Percentiles rank a stretch among this genome's conserved stretches.
Evolutionary conservation across 2,329 filamentous ascomycete species (phyloP).

Genomic region (Lecanicillium sp.): DNA sequence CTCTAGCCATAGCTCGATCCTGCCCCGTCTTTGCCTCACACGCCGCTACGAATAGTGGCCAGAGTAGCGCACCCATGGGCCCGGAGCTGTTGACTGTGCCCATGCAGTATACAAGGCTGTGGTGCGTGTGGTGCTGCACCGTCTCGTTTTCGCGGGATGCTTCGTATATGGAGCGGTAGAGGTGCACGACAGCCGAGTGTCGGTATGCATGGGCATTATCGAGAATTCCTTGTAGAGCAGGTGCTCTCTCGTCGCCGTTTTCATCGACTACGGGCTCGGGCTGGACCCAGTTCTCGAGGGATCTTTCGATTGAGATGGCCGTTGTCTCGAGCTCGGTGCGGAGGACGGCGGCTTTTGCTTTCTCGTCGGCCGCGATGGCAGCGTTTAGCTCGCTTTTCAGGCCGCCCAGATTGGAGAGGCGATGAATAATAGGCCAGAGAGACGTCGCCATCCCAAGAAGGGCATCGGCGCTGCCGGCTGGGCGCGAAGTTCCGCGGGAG

Average conservation of each 20-base stretch:
- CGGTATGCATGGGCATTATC: slow-evolving; percentile 54
- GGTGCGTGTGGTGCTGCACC: slow-evolving; percentile 45
- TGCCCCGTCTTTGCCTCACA: slow-evolving; percentile 45
- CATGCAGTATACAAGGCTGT: slow-evolving; percentile 44
- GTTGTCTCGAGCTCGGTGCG: slow-evolving; percentile 42
- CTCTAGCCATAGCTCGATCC: slow-evolving; percentile 43
- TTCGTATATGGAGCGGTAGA: slow-evolving; percentile 46
- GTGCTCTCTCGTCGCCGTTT: slow-evolving; percentile 1
- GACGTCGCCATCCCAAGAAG: slow-evolving; percentile 54
- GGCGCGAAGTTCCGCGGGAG: slow-evolving; percentile 33
- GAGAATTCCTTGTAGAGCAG: slow-evolving; percentile 41
- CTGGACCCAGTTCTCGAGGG: slow-evolving; percentile 48
- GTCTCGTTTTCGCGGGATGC: slow-evolving; percentile 35
- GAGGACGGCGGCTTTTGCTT: slow-evolving; percentile 37
- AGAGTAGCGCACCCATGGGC: slow-evolving; percentile 55
- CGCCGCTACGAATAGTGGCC: slow-evolving; percentile 55
- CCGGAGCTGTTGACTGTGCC: slow-evolving; percentile 46
- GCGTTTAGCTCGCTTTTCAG: slow-evolving; percentile 43
- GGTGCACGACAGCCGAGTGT: slow-evolving; percentile 48
- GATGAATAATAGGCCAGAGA: slow-evolving; percentile 55
- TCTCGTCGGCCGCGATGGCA: slow-evolving; percentile 31
- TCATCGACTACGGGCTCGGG: slow-evolving; percentile 25
- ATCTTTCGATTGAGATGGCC: slow-evolving; percentile 45
- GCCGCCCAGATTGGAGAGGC: slow-evolving; percentile 45
- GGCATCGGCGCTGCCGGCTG: slow-evolving; percentile 46